Evolutionary conservation across 257 asterid genomes (phyloP), one percentile per base, ranked within the genome.

Genomic region (Solanum gracilifrons): DNA sequence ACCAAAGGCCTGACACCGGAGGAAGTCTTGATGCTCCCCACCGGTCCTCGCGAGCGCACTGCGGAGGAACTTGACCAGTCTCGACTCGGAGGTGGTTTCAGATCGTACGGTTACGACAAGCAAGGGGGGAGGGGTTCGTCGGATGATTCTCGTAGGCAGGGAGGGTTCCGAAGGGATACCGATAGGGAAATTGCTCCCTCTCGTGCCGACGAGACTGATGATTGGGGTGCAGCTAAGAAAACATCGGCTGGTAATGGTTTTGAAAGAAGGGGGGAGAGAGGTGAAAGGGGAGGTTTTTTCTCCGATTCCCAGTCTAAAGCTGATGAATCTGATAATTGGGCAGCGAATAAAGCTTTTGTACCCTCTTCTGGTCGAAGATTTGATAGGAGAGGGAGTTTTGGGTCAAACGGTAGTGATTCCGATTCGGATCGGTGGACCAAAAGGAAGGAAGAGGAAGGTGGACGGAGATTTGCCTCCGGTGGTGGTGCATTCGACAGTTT

Each of bases 281-380:
- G 98, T 13, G 98, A 95, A 58, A 91, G 96, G 74, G 95, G 95
- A 60, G 95, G 96, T 1, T 95, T 95, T 88, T 97, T 95, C 90
- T 48, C 96, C 11, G 99, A 97, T 93, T 95, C 98, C 66, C 93
- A 88, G 84, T 95, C 98, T 10, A 89, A 96, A 82, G 98, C 98
- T 18, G 98, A 95, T 33, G 99, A 95, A 64, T 95, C 92, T 16
- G 98, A 95, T 87, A 97, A 93, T 87, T 97, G 99, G 99, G 96
- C 90, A 2, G 86, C 97, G 3, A 95, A 93, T 25, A 97, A 95
- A 92, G 89, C 94, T 46, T 94, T 94, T 87, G 95, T 91, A 18
- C 96, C 95, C 1, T 89, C 97, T 1, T 98, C 95, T 86, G 92
- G 95, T 18, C 87, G 97, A 89, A 90, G 95, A 51, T 62, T 58